Base-by-base conservation (phyloP, 805 yeast genomes). In the Saccharomycopsis sp. region DNA sequence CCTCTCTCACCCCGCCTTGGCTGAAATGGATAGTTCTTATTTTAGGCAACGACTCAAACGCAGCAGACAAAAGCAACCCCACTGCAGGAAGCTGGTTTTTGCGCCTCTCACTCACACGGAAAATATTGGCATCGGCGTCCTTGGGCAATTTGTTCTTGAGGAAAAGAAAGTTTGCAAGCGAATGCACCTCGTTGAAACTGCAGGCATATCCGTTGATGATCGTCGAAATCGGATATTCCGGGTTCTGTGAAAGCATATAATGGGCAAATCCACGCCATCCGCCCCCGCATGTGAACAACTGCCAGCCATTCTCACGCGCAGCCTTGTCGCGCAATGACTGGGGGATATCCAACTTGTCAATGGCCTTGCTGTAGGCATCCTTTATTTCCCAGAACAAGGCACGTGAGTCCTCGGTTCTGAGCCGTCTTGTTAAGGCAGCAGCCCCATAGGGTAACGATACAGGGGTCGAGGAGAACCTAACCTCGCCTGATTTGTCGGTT, bases 1-100 rank as follows among this genome's bases (percentile, higher is more conserved):
- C 92, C 70, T 87, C 92, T 63, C 92, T 75, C 21, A 86, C 85
- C 58, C 91, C 91, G 62, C 90, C 91, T 67, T 86, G 90, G 57
- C 84, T 78, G 67, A 87, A 87, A 63, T 84, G 82, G 24, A 87
- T 77, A 1, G 85, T 79, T 63, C 80, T 80, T 48, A 85, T 75
- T 40, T 72, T 73, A 16, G 90, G 89, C 40, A 85, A 69, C 0
- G 83, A 77, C 59, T 81, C 83, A 64, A 82, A 77, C 0, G 85
- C 83, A 0, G 87, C 88, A 37, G 83, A 76, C 60, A 84, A 73
- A 15, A 86, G 68, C 16, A 85, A 65, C 1, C 87, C 85, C 46
- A 85, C 85, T 0, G 89, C 87, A 3, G 91, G 91, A 29, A 85
- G 70, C 67, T 85, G 91, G 52, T 74, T 71, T 44, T 83, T 83